Conservation (phyloP, 2,329 filamentous ascomycete genomes). For the Pestalotiopsis sp. region DNA sequence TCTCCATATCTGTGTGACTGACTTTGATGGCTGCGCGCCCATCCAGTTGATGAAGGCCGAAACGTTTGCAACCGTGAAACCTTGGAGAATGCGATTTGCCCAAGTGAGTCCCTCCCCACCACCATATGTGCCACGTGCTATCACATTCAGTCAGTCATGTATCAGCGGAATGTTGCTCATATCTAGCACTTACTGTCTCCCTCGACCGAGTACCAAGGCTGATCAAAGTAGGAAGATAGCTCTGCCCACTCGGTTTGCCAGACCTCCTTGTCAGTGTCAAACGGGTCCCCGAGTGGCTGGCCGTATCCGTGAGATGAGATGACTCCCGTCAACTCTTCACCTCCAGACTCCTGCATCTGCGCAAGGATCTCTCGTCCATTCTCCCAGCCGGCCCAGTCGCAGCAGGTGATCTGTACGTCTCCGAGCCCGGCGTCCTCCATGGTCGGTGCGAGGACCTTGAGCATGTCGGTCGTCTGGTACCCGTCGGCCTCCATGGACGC, state of each 20-base stretch:
- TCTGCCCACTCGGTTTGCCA: slow-evolving; percentile 51
- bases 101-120: slow-evolving; percentile 5
- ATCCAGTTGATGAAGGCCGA: slow-evolving; percentile 9
- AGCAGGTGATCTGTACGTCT: slow-evolving; percentile 35
- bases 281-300: slow-evolving; percentile 26
- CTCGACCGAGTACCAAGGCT: slow-evolving; percentile 5
- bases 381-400: slow-evolving; percentile 39
- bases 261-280: slow-evolving; percentile 33
- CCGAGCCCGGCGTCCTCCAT: slow-evolving; percentile 28
- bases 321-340: slow-evolving; percentile 37
- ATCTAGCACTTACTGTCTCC: not conserved
- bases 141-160: not conserved
- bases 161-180: not conserved
- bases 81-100: slow-evolving; percentile 4
- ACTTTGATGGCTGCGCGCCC: slow-evolving; percentile 8
- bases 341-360: slow-evolving; percentile 20
- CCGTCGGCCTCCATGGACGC: slow-evolving; percentile 47
- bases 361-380: slow-evolving; percentile 14
- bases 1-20: not conserved
- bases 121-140: slow-evolving; percentile 1
- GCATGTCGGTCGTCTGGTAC: slow-evolving; percentile 51
- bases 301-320: slow-evolving; percentile 42
- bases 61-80: slow-evolving; percentile 8
- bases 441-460: slow-evolving; percentile 46
- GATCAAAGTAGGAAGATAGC: slow-evolving; percentile 21